phyloP scores from a whole-genome alignment of 139 green algal species.

The Pedinophyceae sp. region DNA sequence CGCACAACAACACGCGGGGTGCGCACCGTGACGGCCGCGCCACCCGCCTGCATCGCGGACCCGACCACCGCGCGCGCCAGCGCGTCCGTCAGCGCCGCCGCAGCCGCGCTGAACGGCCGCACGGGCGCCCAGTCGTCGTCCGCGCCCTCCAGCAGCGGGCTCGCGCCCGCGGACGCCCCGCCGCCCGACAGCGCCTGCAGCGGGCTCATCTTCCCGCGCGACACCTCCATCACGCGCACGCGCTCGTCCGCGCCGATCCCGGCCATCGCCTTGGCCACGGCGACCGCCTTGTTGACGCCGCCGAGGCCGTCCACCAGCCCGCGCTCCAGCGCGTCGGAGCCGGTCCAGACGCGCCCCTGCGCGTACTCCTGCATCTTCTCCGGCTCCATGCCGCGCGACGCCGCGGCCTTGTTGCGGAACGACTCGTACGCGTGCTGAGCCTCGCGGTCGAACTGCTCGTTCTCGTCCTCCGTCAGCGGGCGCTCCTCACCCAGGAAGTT shows the following conservation, averaged over 20 bases:
- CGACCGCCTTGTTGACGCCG: slow-evolving; percentile 51
- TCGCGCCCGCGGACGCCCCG: too few relatives aligned
- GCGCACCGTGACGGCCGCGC: too few relatives aligned
- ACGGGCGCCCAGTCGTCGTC: too few relatives aligned
- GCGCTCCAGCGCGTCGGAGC: slow-evolving; percentile 29
- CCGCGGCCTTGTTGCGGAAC: slow-evolving; percentile 71
- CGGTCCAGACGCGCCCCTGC: slow-evolving; percentile 74
- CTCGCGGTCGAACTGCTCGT: slow-evolving; percentile 46
- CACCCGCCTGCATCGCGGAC: too few relatives aligned
- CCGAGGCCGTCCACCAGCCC: slow-evolving; percentile 76
- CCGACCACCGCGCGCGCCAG: too few relatives aligned
- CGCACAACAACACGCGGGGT: too few relatives aligned
- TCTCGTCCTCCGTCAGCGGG: slow-evolving; percentile 65
- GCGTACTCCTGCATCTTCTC: slow-evolving; percentile 38
- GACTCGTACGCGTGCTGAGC: slow-evolving; percentile 64
- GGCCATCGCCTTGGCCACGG: slow-evolving; percentile 58
- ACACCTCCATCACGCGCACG: slow-evolving; percentile 1
- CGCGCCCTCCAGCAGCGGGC: too few relatives aligned
- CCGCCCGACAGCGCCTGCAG: not conserved
- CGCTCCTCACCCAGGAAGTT: slow-evolving; percentile 58
- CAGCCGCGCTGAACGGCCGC: too few relatives aligned
- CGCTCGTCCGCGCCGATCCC: slow-evolving; percentile 21
- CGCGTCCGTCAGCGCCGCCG: too few relatives aligned
- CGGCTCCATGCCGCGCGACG: slow-evolving; percentile 30
- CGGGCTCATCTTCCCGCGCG: not conserved